Evolutionary conservation across 1,284 basidiomycete genomes (phyloP).

Genomic region (Ceratobasidium papillatum): DNA sequence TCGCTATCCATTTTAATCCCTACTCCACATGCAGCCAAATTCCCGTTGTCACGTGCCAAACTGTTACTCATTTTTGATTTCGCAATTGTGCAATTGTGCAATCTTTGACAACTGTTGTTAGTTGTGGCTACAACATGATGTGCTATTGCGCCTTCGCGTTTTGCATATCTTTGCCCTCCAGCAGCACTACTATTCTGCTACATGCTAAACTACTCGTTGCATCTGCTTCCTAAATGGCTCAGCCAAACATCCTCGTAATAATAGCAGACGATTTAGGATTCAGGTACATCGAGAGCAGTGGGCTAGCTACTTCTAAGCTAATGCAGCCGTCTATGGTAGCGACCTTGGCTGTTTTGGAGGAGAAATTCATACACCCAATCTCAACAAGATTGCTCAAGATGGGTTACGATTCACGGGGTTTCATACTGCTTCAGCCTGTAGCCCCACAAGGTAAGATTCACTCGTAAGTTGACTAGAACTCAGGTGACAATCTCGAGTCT

Average conservation of each 20-base stretch:
- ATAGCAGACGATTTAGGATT: conserved; percentile 13
- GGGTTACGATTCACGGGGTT: conserved; percentile 1
- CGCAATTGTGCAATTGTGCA: too few species aligned
- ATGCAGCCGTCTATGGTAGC: background rate
- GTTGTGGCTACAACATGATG: background rate
- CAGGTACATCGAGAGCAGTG: background rate
- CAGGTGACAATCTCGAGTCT: too few species aligned
- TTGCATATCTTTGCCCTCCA: background rate
- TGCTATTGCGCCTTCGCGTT: background rate
- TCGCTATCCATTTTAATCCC: conserved; percentile 28
- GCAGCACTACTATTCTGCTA: background rate
- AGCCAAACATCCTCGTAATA: background rate
- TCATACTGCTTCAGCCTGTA: conserved; percentile 13
- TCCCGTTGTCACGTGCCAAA: too few species aligned
- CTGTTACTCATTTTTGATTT: too few species aligned
- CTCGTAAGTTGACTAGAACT: background rate
- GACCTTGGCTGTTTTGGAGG: conserved; percentile 15
- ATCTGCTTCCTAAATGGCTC: background rate
- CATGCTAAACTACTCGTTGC: background rate
- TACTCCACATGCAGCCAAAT: too few species aligned
- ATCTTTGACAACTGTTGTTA: too few species aligned
- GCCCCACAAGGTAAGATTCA: conserved; percentile 5
- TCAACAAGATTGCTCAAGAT: background rate
- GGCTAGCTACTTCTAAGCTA: too few species aligned
- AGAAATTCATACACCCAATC: background rate